Base-by-base conservation (phyloP, 108 stramenopile species). In the Nitzschia sp. region DNA sequence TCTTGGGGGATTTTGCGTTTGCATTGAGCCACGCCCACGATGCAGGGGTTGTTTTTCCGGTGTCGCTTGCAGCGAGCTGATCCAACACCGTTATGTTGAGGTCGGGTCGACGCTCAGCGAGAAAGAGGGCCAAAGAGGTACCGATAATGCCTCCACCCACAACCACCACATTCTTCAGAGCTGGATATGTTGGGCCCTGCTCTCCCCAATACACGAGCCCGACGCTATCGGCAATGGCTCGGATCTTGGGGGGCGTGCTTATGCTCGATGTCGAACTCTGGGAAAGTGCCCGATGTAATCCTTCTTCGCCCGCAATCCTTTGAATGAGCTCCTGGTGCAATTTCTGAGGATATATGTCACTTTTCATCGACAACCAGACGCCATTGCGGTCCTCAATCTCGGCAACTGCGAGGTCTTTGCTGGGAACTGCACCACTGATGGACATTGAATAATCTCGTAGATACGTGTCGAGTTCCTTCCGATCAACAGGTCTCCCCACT, bases 61-160 rank as follows among this genome's bases (percentile, higher is more conserved):
- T 32, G 13, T 46, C 8, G 35, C 27, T 63, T 56, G 70, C 72
- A 44, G 53, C 33, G 2, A 15, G 64, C 21, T 50, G 73, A 53
- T 84, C 83, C 35, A 80, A 29, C 13, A 84, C 73, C n/a, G 72
- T 80, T n/a, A 82, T 71, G 29, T 67, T 56, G 23, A 45, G 41
- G 21, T 72, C 80, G 23, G 69, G 79, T 25, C 29, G 45, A 33
- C 60, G 58, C 31, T 35, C 35, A 3, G 73, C 62, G 31, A 90
- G 54, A 19, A 82, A 84, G 41, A 77, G 92, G 26, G 92, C 93
- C 26, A 86, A 71, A 21, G 85, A 81, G 19, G 80, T 82, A 22
- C 93, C 94, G 47, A 92, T 83, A 30, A 97, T 87, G 52, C 96
- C 94, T 1, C 85, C 94, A 21, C 94, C 96, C 33, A 97, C 72